phyloP scores from a whole-genome alignment of 179 eudicot genomes.

The Actinidia arguta region DNA sequence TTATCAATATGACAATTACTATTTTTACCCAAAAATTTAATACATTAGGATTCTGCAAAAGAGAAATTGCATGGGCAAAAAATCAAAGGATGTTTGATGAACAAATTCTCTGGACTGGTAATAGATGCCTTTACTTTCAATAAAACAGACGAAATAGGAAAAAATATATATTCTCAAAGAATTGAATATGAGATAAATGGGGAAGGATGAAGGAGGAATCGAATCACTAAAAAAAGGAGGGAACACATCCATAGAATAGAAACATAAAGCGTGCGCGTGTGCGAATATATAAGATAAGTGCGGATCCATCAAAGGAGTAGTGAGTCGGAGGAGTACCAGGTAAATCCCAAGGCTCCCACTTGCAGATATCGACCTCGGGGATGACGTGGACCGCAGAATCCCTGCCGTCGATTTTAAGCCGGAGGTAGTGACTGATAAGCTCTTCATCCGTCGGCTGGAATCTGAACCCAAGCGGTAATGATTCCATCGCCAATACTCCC shows the following conservation, averaged over 20 bases:
- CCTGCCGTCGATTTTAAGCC: constrained; percentile 76
- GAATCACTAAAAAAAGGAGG: neutral
- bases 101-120: too few species aligned
- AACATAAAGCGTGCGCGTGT: too few species aligned
- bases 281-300: too few species aligned
- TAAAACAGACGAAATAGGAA: neutral
- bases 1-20: too few species aligned
- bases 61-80: too few species aligned
- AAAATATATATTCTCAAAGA: neutral
- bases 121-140: too few species aligned
- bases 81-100: too few species aligned
- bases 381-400: constrained; percentile 64
- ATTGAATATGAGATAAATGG: neutral
- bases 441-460: constrained; percentile 96
- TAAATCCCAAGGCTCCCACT: constrained; percentile 90
- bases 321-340: constrained; percentile 53
- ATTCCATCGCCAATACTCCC: constrained; percentile 42
- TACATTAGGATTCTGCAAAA: too few species aligned
- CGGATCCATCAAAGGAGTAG: constrained; percentile 10
- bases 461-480: constrained; percentile 85
- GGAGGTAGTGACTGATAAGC: constrained; percentile 78
- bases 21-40: too few species aligned
- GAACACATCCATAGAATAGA: neutral
- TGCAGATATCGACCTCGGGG: constrained; percentile 89
- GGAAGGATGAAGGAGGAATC: neutral